phyloP scores from a whole-genome alignment of 805 yeast species.

The Cyberlindnera mycetangii region DNA sequence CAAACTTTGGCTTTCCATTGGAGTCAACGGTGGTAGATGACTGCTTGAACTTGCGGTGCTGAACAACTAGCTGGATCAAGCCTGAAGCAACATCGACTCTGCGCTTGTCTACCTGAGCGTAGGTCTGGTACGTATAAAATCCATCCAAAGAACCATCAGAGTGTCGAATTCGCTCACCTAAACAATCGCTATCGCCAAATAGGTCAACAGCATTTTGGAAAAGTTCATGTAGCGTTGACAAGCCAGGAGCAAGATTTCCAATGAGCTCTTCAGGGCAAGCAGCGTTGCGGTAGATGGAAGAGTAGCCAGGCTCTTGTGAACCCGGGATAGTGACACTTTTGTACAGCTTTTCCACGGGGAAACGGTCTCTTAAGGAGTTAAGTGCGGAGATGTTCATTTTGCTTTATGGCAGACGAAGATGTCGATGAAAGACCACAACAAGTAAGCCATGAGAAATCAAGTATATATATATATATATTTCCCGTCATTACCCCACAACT shows the following conservation, averaged over 20 bases:
- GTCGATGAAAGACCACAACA: too few relatives aligned
- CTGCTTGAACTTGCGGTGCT: constrained; percentile 9
- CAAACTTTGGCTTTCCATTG: constrained; percentile 31
- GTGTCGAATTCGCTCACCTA: constrained; percentile 35
- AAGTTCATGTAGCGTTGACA: constrained; percentile 38
- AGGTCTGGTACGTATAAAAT: constrained; percentile 41
- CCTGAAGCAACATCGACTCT: constrained; percentile 48
- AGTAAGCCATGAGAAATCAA: too few relatives aligned
- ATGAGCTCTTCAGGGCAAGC: constrained; percentile 26
- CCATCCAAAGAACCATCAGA: constrained; percentile 29
- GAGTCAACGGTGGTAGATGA: constrained; percentile 1
- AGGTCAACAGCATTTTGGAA: constrained; percentile 35
- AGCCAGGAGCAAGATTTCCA: constrained; percentile 12
- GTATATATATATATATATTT: too few relatives aligned
- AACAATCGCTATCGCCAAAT: constrained; percentile 33
- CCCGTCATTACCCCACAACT: neutral
- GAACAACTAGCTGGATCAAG: constrained; percentile 30
- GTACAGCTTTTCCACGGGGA: constrained; percentile 14
- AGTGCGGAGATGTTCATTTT: constrained; percentile 9
- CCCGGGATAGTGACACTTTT: constrained; percentile 33
- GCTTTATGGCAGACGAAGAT: neutral
- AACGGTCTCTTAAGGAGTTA: constrained; percentile 12
- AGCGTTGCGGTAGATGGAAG: constrained; percentile 42
- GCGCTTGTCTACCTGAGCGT: constrained; percentile 34
- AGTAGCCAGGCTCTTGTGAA: constrained; percentile 37